Conservation (phyloP, 306 rosid genomes). For the Ziziphus jujuba region DNA sequence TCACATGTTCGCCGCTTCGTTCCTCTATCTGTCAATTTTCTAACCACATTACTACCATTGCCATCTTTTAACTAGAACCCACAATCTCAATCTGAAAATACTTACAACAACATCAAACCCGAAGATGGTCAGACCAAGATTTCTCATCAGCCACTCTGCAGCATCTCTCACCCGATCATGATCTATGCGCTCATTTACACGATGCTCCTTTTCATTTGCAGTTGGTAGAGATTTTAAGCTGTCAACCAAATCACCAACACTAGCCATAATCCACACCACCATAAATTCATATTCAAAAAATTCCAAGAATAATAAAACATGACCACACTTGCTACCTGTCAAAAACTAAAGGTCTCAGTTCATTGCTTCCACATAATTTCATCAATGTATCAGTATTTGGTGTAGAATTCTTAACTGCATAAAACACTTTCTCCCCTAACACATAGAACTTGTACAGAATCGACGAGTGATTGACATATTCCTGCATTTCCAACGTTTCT, state of each 20-base stretch:
- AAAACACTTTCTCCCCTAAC: slow-evolving; percentile 69
- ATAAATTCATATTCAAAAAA: not conserved
- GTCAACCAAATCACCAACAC: slow-evolving; percentile 2
- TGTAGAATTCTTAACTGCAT: slow-evolving; percentile 84
- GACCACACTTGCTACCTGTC: slow-evolving; percentile 46
- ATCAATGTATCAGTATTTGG: slow-evolving; percentile 61
- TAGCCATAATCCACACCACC: not conserved
- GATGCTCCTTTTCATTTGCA: slow-evolving; percentile 27
- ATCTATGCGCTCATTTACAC: slow-evolving; percentile 41
- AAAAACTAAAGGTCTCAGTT: slow-evolving; percentile 66
- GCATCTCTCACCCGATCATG: slow-evolving; percentile 56
- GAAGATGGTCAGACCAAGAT: slow-evolving; percentile 68
- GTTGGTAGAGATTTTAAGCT: slow-evolving; percentile 79
- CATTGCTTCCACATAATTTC: slow-evolving; percentile 43
- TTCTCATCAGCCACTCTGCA: slow-evolving; percentile 67
- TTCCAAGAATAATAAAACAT: not conserved
- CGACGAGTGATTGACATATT: slow-evolving; percentile 91
- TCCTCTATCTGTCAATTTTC: slow-evolving; percentile 53
- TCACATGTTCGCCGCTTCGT: slow-evolving; percentile 77
- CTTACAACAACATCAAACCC: slow-evolving; percentile 89
- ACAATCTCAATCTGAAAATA: no score
- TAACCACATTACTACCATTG: no score
- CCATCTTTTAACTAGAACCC: no score
- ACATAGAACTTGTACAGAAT: slow-evolving; percentile 79
- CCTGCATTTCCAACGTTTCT: slow-evolving; percentile 41